phyloP scores from a whole-genome alignment of 495 filamentous ascomycete species.

The Trichoderma erinaceum region DNA sequence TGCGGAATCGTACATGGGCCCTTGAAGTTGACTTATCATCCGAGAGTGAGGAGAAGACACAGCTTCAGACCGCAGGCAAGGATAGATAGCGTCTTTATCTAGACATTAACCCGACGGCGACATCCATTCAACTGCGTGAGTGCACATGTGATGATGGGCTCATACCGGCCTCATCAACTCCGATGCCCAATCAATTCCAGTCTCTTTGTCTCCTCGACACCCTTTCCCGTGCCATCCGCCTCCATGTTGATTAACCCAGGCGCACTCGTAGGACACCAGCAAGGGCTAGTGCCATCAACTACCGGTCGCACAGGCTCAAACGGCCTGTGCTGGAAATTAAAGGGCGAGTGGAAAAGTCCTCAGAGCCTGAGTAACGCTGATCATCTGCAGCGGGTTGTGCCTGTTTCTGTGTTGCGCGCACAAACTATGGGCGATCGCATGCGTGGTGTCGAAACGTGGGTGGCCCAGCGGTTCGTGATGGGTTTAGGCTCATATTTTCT shows the following conservation, averaged over 20 bases:
- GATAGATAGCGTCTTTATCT: neutral
- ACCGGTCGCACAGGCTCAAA: neutral
- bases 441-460: slow-evolving; percentile 1
- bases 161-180: neutral
- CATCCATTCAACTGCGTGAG: neutral
- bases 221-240: neutral
- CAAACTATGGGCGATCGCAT: neutral
- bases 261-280: neutral
- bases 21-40: neutral
- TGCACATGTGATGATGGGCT: too few species aligned
- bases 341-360: neutral
- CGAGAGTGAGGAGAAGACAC: neutral
- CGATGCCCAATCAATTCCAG: neutral
- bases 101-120: neutral
- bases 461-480: slow-evolving; percentile 1
- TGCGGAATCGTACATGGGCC: neutral
- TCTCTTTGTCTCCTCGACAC: neutral
- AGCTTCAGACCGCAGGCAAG: neutral
- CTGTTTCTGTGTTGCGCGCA: neutral
- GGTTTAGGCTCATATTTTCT: neutral
- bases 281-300: neutral
- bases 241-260: neutral
- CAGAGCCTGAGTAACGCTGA: neutral
- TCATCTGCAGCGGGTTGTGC: neutral
- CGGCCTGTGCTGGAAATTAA: slow-evolving; percentile 2